Base-by-base conservation (phyloP, 2,329 filamentous ascomycete genomes). In the Bertia moriformis region DNA sequence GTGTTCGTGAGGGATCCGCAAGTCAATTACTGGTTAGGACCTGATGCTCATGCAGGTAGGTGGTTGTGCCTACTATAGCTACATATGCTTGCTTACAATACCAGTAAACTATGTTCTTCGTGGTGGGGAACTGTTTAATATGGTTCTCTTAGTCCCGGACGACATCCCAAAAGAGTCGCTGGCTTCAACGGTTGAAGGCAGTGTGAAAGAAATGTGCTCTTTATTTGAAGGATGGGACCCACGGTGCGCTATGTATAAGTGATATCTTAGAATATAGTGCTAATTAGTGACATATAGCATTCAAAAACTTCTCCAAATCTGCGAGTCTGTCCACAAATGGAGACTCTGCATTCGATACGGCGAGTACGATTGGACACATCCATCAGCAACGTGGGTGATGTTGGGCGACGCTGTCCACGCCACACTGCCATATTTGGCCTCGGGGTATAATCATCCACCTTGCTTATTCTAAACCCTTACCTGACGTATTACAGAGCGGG, bases 401-500 rank as follows among this genome's bases (percentile, higher is more conserved):
- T 58, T 80, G 0, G 76, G 77, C 0, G 76, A 81, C 46, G 71
- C 74, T 1, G 72, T 73, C 2, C 74, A 81, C 44, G 73, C 76
- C 1, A 79, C 73, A 0, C 58, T 81, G 0, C 77, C 76, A 0
- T 81, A 81, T 48, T 58, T 77, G 0, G 71, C 71, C 2, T 63
- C 57, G 4, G 65, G 54, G 53, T 63, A 63, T 0, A 63, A 62
- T 10, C 66, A 66, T 62, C 55, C 56, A 15, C 55, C n/a, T n/a
- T n/a, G n/a, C n/a, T n/a, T n/a, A n/a, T n/a, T n/a, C n/a, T n/a
- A n/a, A n/a, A n/a, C n/a, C n/a, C n/a, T n/a, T n/a, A 71, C 42
- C 58, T 67, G 3, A 62, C 67, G 36, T 48, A 14, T 3, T 4
- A 43, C 22, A 63, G 70, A 2, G 72, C 71, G 0, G 71, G 71